Conservation (phyloP, 306 rosid genomes). For the Quercus wislizeni region DNA sequence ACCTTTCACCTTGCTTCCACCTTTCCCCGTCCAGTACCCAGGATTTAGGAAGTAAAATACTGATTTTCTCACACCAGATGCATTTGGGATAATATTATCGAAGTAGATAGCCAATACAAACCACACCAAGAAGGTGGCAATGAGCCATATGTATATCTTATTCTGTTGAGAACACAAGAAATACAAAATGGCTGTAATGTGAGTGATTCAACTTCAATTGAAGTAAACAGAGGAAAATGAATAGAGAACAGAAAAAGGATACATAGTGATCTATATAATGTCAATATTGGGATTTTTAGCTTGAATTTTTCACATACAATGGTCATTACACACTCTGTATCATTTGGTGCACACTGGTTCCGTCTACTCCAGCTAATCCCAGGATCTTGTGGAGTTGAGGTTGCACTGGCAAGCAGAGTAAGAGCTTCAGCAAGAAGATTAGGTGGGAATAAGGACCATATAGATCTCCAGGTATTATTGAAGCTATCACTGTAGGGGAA, state of each 20-base stretch:
- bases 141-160: slow-evolving; percentile 63
- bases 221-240: slow-evolving; percentile 8
- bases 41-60: slow-evolving; percentile 68
- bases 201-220: slow-evolving; percentile 4
- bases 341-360: slow-evolving; percentile 41
- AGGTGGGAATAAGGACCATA: slow-evolving; percentile 88
- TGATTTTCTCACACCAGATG: slow-evolving; percentile 82
- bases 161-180: slow-evolving; percentile 51
- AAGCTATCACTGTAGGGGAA: slow-evolving; percentile 39
- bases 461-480: slow-evolving; percentile 17
- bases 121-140: slow-evolving; percentile 75
- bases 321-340: slow-evolving; percentile 53
- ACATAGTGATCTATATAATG: neutral
- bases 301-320: slow-evolving; percentile 49
- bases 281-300: slow-evolving; percentile 10
- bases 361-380: slow-evolving; percentile 83
- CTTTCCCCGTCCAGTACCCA: slow-evolving; percentile 70
- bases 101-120: slow-evolving; percentile 78
- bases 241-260: slow-evolving; percentile 10
- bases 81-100: slow-evolving; percentile 83
- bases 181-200: slow-evolving; percentile 2
- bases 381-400: slow-evolving; percentile 43
- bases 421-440: slow-evolving; percentile 76
- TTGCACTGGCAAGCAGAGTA: slow-evolving; percentile 50
- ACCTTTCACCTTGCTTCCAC: slow-evolving; percentile 79